Evolutionary conservation across 768 basidiomycete species (phyloP).

Genomic region (Glaciozyma martinii): DNA sequence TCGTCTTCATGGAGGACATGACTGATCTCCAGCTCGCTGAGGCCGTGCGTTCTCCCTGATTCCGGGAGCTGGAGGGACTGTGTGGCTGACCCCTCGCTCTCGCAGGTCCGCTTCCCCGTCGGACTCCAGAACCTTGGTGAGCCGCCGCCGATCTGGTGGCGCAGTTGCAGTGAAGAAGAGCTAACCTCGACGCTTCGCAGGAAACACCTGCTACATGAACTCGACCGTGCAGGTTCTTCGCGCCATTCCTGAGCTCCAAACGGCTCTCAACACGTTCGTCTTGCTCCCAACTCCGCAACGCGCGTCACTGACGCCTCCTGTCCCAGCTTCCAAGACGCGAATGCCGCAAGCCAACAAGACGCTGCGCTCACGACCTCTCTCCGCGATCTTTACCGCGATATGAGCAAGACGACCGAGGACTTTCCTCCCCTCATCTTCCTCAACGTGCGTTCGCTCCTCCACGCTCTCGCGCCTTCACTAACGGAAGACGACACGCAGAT

Average conservation of each 20-base stretch:
- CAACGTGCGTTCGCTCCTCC: conserved; percentile 38
- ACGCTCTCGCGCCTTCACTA: too few species aligned
- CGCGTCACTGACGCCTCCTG: background rate
- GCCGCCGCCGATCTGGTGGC: conserved; percentile 34
- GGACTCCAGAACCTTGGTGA: conserved; percentile 57
- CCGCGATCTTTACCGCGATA: conserved; percentile 59
- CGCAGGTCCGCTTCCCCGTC: conserved; percentile 66
- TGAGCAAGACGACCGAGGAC: conserved; percentile 66
- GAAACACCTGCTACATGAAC: conserved; percentile 98
- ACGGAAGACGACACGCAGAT: conserved; percentile 20
- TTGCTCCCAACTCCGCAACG: background rate
- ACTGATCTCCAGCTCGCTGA: conserved; percentile 68
- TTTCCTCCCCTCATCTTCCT: conserved; percentile 66
- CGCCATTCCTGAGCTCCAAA: conserved; percentile 77
- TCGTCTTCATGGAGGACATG: conserved; percentile 89
- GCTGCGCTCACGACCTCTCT: conserved; percentile 47
- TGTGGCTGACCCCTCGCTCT: background rate
- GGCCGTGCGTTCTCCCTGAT: conserved; percentile 49
- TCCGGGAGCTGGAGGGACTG: background rate
- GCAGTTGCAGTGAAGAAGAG: conserved; percentile 29
- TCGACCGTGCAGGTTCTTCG: conserved; percentile 88
- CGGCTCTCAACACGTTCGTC: conserved; percentile 56
- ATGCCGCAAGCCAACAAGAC: conserved; percentile 38
- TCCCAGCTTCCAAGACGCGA: conserved; percentile 20
- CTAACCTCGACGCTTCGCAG: conserved; percentile 46